Evolutionary conservation across 2,329 filamentous ascomycete genomes (phyloP), one percentile per base, ranked within the genome.

Genomic region (Uncinocarpus reesii): DNA sequence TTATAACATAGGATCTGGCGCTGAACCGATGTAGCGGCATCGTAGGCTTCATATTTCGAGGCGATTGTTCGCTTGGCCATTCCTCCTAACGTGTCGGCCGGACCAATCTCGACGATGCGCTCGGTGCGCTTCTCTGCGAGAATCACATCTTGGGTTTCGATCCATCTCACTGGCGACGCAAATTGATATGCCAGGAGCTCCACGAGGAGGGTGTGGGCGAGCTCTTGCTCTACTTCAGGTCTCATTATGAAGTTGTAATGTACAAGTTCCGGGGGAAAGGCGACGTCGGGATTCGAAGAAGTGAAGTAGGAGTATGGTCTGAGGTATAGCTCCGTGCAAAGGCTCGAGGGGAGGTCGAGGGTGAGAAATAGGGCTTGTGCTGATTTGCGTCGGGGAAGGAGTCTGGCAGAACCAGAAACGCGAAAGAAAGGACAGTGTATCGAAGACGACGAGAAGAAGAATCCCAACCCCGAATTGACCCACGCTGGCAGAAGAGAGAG

Each of bases 171-270:
- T 43, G 92, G 92, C 47, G 90, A 96, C 61, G 92, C 92, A 70
- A 98, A 98, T 68, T 98, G 92, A 72, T 96, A 98, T 75, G 92
- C 92, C 59, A 98, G 81, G 56, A 98, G 86, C 81, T 98, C 92
- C 57, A 98, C 86, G 66, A 98, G 85, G 71, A 98, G 80, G 58
- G 90, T 96, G 72, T 98, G 90, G 65, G 92, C 85, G 70, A 98
- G 86, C 77, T 98, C 92, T 73, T 98, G 92, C 81, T 98, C 90
- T 70, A 96, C 78, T 80, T 98, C 92, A 69, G 92, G 92, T 76
- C 86, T 86, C 90, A 96, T 96, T 61, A 62, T 83, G 31, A 28
- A 18, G 36, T n/a, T 18, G 18, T 34, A n/a, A 35, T 40, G 18
- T 31, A 48, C 40, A 45, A 32, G 32, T 32, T 41, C 42, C 3